Conservation (phyloP, 306 rosid species). For the Hippophae gyantsensis region DNA sequence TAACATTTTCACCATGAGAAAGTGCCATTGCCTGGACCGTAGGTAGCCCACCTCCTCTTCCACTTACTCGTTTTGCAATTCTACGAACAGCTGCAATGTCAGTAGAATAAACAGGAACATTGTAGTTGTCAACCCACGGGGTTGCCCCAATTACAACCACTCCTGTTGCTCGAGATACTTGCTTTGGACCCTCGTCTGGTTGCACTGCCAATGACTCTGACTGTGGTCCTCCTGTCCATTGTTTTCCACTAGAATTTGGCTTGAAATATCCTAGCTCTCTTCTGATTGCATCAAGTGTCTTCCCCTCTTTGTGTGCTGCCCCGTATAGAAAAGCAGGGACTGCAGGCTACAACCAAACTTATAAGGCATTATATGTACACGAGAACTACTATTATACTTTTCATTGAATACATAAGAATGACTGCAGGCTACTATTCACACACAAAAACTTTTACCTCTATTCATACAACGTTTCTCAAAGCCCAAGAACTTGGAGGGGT, state of each 20-base stretch:
- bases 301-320: slow-evolving; percentile 71
- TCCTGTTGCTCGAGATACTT: slow-evolving; percentile 42
- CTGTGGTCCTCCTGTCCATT: slow-evolving; percentile 55
- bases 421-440: too few relatives aligned
- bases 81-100: slow-evolving; percentile 38
- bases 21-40: slow-evolving; percentile 88
- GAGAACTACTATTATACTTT: too few relatives aligned
- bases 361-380: too few relatives aligned
- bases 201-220: slow-evolving; percentile 36
- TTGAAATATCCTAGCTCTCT: slow-evolving; percentile 74
- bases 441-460: too few relatives aligned
- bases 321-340: slow-evolving; percentile 77
- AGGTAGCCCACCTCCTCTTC: slow-evolving; percentile 49
- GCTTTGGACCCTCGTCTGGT: slow-evolving; percentile 64
- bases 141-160: slow-evolving; percentile 61
- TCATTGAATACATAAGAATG: background rate
- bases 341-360: slow-evolving; percentile 23
- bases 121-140: slow-evolving; percentile 62
- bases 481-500: background rate
- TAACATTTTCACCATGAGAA: slow-evolving; percentile 28
- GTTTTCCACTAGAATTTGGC: slow-evolving; percentile 52
- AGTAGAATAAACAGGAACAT: slow-evolving; percentile 55
- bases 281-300: slow-evolving; percentile 61
- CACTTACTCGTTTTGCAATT: slow-evolving; percentile 36
- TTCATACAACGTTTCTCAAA: too few relatives aligned